phyloP scores from a whole-genome alignment of 2,329 filamentous ascomycete genomes.

The Cordyceps militaris region DNA sequence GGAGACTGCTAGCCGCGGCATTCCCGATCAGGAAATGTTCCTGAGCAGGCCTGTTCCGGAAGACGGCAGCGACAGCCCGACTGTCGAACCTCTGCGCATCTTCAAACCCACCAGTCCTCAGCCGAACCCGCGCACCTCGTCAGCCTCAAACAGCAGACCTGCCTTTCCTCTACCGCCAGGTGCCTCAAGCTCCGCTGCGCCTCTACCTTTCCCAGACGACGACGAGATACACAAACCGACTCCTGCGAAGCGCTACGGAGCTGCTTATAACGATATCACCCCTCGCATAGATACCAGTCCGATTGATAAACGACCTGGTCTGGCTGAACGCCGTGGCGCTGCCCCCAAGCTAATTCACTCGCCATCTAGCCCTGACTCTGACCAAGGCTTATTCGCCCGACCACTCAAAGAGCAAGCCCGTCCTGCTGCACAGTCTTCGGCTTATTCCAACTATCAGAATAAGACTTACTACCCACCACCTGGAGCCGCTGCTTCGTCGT shows the following conservation, averaged over 20 bases:
- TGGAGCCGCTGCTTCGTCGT: conserved; percentile 30
- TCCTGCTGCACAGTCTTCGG: conserved; percentile 33
- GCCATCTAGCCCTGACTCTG: conserved; percentile 67
- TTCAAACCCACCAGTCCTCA: conserved; percentile 67
- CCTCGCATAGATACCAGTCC: conserved; percentile 50
- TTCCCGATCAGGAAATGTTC: conserved; percentile 78
- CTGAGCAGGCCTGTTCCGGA: conserved; percentile 51
- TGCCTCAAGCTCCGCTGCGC: conserved; percentile 61
- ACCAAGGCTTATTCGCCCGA: conserved; percentile 74
- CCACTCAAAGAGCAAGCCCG: conserved; percentile 40
- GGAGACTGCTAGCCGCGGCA: conserved; percentile 47
- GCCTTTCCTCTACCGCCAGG: conserved; percentile 59
- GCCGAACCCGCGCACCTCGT: conserved; percentile 37
- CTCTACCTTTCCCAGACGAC: conserved; percentile 67
- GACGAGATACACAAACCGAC: conserved; percentile 45
- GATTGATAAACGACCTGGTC: conserved; percentile 51
- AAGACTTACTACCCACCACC: conserved; percentile 57
- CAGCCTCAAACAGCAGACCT: conserved; percentile 41
- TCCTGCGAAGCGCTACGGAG: conserved; percentile 38
- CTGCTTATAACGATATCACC: conserved; percentile 42
- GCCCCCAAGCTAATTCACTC: conserved; percentile 76
- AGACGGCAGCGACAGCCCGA: conserved; percentile 60
- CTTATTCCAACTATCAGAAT: conserved; percentile 45
- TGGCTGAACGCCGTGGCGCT: conserved; percentile 78
- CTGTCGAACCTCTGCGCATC: conserved; percentile 77